phyloP scores from a whole-genome alignment of 768 basidiomycete species.

The Tulasnella sp. region DNA sequence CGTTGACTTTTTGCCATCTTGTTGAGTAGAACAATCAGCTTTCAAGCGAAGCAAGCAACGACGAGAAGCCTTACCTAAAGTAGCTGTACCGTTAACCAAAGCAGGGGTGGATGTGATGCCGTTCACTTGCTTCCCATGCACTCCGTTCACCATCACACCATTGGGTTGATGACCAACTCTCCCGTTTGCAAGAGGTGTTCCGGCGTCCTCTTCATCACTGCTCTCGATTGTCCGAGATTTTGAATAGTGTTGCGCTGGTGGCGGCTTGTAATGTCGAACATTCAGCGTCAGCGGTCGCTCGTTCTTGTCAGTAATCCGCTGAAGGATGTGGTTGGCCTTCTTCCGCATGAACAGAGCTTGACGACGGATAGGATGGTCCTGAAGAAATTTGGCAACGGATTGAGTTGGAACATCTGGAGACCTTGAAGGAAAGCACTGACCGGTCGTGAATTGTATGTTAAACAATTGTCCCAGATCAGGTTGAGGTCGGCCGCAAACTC shows the following conservation, averaged over 20 bases:
- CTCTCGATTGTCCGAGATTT: conserved; percentile 14
- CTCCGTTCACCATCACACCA: conserved; percentile 3
- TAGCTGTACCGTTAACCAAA: background rate
- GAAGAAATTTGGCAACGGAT: conserved; percentile 1
- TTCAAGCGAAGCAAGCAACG: background rate
- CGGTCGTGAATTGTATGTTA: conserved; percentile 82
- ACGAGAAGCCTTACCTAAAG: background rate
- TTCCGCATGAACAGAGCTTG: conserved; percentile 69
- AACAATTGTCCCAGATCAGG: conserved; percentile 94
- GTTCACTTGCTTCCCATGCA: background rate
- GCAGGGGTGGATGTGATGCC: background rate
- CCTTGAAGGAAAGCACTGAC: conserved; percentile 34
- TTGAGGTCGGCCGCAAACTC: conserved; percentile 92
- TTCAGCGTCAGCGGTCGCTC: conserved; percentile 39
- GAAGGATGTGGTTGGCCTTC: conserved; percentile 78
- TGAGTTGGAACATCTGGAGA: background rate
- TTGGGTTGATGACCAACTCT: conserved; percentile 1
- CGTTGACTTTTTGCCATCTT: background rate
- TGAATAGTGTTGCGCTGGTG: conserved; percentile 11
- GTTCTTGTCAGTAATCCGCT: conserved; percentile 79
- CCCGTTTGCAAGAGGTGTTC: background rate
- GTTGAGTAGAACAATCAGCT: background rate
- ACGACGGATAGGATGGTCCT: conserved; percentile 83
- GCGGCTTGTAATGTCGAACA: conserved; percentile 6
- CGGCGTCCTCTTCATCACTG: conserved; percentile 11